Percentiles rank a stretch among this genome's conserved stretches.
phyloP scores from a whole-genome alignment of 2,329 filamentous ascomycete genomes.

The Cladosporium sp. region DNA sequence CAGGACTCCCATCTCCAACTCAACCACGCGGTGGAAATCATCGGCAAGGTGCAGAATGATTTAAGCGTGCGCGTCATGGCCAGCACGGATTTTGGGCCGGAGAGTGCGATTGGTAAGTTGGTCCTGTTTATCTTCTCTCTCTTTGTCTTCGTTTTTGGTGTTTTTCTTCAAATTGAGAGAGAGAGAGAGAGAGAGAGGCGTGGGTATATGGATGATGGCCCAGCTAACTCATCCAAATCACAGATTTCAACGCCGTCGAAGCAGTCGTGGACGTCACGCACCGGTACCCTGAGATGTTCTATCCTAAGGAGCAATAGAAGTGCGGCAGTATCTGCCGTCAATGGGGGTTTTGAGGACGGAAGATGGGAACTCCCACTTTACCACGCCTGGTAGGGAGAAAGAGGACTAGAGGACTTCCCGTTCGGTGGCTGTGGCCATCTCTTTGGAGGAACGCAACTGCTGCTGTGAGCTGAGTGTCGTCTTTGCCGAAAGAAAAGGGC shows the following conservation, averaged over 20 bases:
- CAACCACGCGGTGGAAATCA: slow-evolving; percentile 68
- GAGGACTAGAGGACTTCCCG: no score
- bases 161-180: background rate
- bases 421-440: no score
- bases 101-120: slow-evolving; percentile 61
- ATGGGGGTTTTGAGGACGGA: no score
- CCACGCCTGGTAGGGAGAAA: no score
- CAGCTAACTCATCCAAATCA: no score
- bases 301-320: slow-evolving; percentile 46
- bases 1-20: slow-evolving; percentile 67
- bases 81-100: slow-evolving; percentile 61
- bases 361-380: no score
- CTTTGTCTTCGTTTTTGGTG: background rate
- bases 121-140: background rate
- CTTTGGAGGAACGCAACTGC: no score
- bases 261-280: slow-evolving; percentile 84
- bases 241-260: slow-evolving; percentile 71
- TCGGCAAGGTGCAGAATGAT: slow-evolving; percentile 74
- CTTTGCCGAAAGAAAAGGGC: no score
- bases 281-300: slow-evolving; percentile 75
- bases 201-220: no score
- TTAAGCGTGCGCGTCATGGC: slow-evolving; percentile 65
- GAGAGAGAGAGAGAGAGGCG: background rate
- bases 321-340: no score
- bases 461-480: no score